These are phyloP conservation scores for Nakataea oryzae DNA, from an alignment of 2,329 filamentous ascomycete species.

Conservation along the genomic window DNA sequence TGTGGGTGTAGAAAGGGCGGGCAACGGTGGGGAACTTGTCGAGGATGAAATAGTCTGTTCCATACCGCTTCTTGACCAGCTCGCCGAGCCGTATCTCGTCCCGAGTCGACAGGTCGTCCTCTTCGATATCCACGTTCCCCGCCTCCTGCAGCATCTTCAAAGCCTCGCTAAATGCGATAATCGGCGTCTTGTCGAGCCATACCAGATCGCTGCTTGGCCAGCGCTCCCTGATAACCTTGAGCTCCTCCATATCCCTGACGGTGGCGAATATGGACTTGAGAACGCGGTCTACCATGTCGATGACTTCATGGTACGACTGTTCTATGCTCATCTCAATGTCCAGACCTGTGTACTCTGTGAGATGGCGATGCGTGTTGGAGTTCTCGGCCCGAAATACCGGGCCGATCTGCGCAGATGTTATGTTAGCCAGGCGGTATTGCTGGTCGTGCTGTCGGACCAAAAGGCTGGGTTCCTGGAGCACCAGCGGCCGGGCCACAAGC, in stretches of 20 bases:
- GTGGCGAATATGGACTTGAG: constrained; percentile 61
- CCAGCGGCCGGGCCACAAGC: no score
- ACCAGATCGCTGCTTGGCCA: constrained; percentile 82
- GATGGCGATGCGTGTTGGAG: constrained; percentile 86
- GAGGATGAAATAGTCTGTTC: constrained; percentile 86
- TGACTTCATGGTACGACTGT: constrained; percentile 80
- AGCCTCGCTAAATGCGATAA: constrained; percentile 70
- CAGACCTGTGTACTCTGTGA: constrained; percentile 89
- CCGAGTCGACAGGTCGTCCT: constrained; percentile 74
- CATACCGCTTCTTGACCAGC: constrained; percentile 75
- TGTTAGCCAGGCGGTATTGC: background rate
- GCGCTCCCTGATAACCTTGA: constrained; percentile 69
- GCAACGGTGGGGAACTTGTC: constrained; percentile 85
- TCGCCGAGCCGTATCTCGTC: constrained; percentile 81
- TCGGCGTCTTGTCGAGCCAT: constrained; percentile 76
- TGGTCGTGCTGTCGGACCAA: background rate
- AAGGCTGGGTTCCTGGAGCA: no score
- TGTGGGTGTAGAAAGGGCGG: constrained; percentile 86
- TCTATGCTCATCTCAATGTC: constrained; percentile 91
- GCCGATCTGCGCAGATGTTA: constrained; percentile 40
- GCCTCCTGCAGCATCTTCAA: constrained; percentile 75
- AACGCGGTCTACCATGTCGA: constrained; percentile 68
- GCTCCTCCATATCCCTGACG: constrained; percentile 49
- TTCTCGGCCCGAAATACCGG: constrained; percentile 91
- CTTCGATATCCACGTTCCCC: constrained; percentile 56